Conservation (phyloP, 768 basidiomycete genomes). For the Pleurotus cornucopiae region DNA sequence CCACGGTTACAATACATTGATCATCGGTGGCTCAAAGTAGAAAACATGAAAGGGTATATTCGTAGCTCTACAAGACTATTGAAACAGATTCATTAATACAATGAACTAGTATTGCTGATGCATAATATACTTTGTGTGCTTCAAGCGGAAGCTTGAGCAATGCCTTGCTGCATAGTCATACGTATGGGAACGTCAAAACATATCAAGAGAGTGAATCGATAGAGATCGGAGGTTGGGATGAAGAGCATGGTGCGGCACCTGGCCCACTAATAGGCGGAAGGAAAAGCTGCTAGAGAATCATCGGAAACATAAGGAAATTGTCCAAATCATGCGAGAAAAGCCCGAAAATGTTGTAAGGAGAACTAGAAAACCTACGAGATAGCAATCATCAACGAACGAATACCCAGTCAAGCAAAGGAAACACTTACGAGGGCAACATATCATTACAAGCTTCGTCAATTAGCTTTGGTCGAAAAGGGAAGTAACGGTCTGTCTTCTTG, state of each 20-base stretch:
- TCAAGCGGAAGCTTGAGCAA: no score
- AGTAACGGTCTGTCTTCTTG: conserved; percentile 1
- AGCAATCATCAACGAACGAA: background rate
- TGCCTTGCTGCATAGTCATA: background rate
- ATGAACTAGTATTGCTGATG: conserved; percentile 1
- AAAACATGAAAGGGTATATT: no score
- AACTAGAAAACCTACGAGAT: background rate
- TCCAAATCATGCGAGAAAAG: conserved; percentile 2
- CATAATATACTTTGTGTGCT: background rate
- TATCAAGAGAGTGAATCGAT: background rate
- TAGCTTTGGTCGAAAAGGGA: conserved; percentile 2
- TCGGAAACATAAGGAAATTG: background rate
- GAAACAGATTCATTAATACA: conserved; percentile 8
- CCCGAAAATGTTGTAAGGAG: background rate
- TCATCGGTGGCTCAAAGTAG: no score
- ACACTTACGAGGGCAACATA: background rate
- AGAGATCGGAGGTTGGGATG: background rate
- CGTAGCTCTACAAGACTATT: background rate
- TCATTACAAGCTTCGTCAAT: background rate
- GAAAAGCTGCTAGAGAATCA: background rate
- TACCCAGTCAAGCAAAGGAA: background rate
- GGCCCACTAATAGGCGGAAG: background rate
- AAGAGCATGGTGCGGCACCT: background rate
- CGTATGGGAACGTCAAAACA: background rate
- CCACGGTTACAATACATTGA: no score